Base-by-base conservation (phyloP, 371 early-diverging fungal species). In the Entomophthora muscae region DNA sequence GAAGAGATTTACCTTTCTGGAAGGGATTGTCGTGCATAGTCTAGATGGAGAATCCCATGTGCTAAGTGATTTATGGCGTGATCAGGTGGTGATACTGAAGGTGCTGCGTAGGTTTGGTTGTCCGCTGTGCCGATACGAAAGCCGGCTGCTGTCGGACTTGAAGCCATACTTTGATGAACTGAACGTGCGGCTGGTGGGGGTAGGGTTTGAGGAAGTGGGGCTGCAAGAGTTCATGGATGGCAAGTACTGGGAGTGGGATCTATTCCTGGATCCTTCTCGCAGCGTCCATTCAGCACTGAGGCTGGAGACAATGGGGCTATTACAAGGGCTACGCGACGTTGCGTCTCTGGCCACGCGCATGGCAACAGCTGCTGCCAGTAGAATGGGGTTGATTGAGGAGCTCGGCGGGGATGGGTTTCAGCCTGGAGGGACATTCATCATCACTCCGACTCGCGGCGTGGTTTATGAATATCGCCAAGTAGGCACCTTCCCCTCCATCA, bases 241-340 rank as follows among this genome's bases (percentile, higher is more conserved):
- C 3, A 61, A 61, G 52, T 61, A 61, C 27, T 61, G 61, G 61
- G 61, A 30, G 1, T 61, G 61, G 61, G 61, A 61, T 22, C 27
- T 61, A 2, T 61, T 24, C 27, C 21, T 61, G 1, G 61, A 61
- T 61, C 33, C 61, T 23, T 42, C 33, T 33, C 2, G 32, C 13
- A 17, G 52, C 42, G 32, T 61, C 2, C 26, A 30, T 7, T 52
- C 33, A 61, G 61, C 61, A 1, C 27, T 61, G 12, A 26, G 32
- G 1, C 27, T 61, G 23, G 28, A 13, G 1, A 51, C 7, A 7
- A 12, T 32, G 5, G 23, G 22, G 10, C 33, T 23, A 13, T 22
- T 61, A 21, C 10, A 13, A 51, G 61, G 30, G 29, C 24, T 61
- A 12, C n/a, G n/a, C 52, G 52, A 61, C 23, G 7, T 61, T 2